phyloP scores from a whole-genome alignment of 306 rosid species.

The Acmispon strigosus region DNA sequence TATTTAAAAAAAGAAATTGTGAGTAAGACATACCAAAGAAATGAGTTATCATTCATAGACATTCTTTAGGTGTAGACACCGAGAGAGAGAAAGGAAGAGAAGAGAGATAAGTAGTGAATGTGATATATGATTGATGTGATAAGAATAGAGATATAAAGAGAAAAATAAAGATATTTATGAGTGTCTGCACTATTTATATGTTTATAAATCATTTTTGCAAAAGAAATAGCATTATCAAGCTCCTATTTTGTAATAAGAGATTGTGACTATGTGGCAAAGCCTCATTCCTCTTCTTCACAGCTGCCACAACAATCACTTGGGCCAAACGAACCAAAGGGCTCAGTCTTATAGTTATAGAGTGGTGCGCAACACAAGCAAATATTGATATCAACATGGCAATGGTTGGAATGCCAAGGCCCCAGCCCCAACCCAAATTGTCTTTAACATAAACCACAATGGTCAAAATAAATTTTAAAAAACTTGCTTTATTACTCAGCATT shows the following conservation, averaged over 20 bases:
- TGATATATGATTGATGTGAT: too few species aligned
- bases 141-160: too few species aligned
- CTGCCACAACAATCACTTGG: conserved; percentile 64
- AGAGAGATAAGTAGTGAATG: too few species aligned
- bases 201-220: too few species aligned
- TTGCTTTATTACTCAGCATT: too few species aligned
- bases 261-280: conserved; percentile 32
- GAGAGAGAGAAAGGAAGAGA: too few species aligned
- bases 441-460: conserved; percentile 71
- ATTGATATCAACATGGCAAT: conserved; percentile 55
- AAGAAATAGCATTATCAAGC: conserved; percentile 52
- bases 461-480: too few species aligned
- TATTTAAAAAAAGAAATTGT: neutral
- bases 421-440: conserved; percentile 76
- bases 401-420: conserved; percentile 82
- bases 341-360: conserved; percentile 51
- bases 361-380: conserved; percentile 41
- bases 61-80: too few species aligned
- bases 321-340: conserved; percentile 62
- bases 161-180: too few species aligned
- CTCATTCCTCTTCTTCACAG: conserved; percentile 48
- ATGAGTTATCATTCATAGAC: too few species aligned
- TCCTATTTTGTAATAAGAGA: conserved; percentile 43
- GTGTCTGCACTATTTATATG: too few species aligned
- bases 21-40: conserved; percentile 26